Percentiles rank a stretch among this genome's conserved stretches.
phyloP scores from a whole-genome alignment of 345 rosid genomes.

The Moringa oleifera region DNA sequence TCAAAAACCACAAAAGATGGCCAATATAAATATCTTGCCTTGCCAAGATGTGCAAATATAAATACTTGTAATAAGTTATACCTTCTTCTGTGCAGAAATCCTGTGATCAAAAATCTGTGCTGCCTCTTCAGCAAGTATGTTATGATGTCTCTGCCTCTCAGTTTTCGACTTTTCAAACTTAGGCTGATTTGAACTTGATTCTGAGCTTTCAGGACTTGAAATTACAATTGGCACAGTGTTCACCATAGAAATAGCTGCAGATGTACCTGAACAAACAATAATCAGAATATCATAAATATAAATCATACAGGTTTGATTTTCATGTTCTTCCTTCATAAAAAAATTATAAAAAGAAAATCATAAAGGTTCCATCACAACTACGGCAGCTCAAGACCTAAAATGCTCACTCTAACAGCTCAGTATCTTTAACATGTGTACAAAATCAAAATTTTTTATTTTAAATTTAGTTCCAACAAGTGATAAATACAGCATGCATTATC shows the following conservation, averaged over 20 bases:
- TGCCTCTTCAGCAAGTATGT: conserved; percentile 68
- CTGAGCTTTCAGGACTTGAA: conserved; percentile 30
- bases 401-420: too few species aligned
- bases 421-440: too few species aligned
- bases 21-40: too few species aligned
- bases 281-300: conserved; percentile 12
- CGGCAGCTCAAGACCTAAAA: too few species aligned
- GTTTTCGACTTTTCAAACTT: conserved; percentile 74
- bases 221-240: conserved; percentile 28
- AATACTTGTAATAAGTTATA: conserved; percentile 15
- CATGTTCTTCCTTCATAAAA: background rate
- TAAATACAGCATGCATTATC: too few species aligned
- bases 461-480: too few species aligned
- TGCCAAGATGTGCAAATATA: background rate
- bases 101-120: conserved; percentile 73
- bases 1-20: too few species aligned
- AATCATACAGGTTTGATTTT: background rate
- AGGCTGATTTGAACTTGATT: conserved; percentile 36
- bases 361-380: too few species aligned
- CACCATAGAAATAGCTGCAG: conserved; percentile 30
- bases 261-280: conserved; percentile 30
- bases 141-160: conserved; percentile 49
- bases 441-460: too few species aligned
- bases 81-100: conserved; percentile 72
- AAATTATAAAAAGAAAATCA: too few species aligned